These are phyloP conservation scores for Eimeria tenella DNA, from an alignment of 169 alveolate genomes.

Conservation along the genomic window DNA sequence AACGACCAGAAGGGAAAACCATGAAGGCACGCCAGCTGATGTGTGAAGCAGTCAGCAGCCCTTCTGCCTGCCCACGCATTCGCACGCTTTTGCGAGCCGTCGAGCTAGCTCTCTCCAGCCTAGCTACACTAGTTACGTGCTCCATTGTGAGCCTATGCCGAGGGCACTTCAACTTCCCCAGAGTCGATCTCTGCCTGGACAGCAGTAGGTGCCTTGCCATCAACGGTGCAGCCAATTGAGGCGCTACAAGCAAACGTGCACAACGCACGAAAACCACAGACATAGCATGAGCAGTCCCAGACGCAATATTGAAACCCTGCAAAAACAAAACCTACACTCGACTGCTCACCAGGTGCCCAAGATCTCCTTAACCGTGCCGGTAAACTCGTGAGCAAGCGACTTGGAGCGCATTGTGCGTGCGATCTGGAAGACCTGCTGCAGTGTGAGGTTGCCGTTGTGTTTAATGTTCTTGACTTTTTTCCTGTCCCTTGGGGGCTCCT, in stretches of 20 bases:
- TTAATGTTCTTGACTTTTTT: constrained; percentile 96
- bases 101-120: not conserved
- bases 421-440: constrained; percentile 94
- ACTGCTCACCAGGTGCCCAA: constrained; percentile 94
- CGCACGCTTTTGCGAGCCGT: too few species aligned
- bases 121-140: too few species aligned
- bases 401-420: constrained; percentile 95
- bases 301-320: not conserved
- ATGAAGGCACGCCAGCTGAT: not conserved
- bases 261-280: not conserved
- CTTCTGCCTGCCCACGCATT: not conserved
- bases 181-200: constrained; percentile 86
- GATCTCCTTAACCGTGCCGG: constrained; percentile 98
- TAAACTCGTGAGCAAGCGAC: constrained; percentile 90
- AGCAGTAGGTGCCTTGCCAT: constrained; percentile 95
- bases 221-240: constrained; percentile 98
- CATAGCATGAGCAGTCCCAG: not conserved
- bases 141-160: constrained; percentile 45
- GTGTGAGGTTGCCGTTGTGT: constrained; percentile 97
- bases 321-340: not conserved
- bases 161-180: constrained; percentile 79
- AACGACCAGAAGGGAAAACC: not conserved
- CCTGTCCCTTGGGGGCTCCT: constrained; percentile 97
- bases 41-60: not conserved
- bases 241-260: constrained; percentile 79